Conservation (phyloP, 306 rosid genomes). For the Fagus sylvatica region DNA sequence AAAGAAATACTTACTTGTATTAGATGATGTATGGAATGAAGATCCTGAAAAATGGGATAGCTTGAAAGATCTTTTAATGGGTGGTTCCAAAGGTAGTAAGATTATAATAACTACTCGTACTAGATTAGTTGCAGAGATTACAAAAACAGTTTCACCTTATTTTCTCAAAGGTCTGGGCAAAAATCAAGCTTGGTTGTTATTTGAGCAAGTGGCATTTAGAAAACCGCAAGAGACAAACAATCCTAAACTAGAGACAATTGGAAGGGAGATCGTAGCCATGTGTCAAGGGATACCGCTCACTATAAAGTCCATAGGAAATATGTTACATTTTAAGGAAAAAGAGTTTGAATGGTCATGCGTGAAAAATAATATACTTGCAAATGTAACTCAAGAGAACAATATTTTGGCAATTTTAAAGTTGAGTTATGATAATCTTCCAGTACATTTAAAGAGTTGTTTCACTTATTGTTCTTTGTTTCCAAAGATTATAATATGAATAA, state of each 20-base stretch:
- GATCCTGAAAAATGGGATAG: slow-evolving; percentile 18
- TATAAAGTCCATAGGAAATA: slow-evolving; percentile 33
- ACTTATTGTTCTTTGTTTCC: not conserved
- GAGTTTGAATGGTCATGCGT: slow-evolving; percentile 31
- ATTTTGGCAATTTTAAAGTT: slow-evolving; percentile 33
- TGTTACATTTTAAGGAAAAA: slow-evolving; percentile 24
- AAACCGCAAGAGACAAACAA: slow-evolving; percentile 9
- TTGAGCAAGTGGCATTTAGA: slow-evolving; percentile 26
- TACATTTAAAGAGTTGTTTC: slow-evolving; percentile 32
- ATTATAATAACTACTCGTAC: slow-evolving; percentile 37
- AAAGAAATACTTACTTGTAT: slow-evolving; percentile 36
- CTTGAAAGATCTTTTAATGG: slow-evolving; percentile 26
- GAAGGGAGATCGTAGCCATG: slow-evolving; percentile 29
- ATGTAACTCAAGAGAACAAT: slow-evolving; percentile 13
- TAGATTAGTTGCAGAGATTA: slow-evolving; percentile 14
- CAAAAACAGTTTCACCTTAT: slow-evolving; percentile 6
- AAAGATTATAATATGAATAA: not conserved
- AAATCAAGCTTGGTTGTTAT: slow-evolving; percentile 18
- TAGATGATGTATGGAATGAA: slow-evolving; percentile 48
- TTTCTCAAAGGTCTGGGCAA: slow-evolving; percentile 19
- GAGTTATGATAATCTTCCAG: slow-evolving; percentile 33
- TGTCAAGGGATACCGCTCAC: slow-evolving; percentile 21
- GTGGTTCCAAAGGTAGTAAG: slow-evolving; percentile 37
- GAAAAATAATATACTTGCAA: slow-evolving; percentile 28
- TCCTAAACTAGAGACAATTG: slow-evolving; percentile 6